Evolutionary conservation across 2,329 filamentous ascomycete genomes (phyloP), one percentile per base, ranked within the genome.

Genomic region (Arthrobotrys sinensis): DNA sequence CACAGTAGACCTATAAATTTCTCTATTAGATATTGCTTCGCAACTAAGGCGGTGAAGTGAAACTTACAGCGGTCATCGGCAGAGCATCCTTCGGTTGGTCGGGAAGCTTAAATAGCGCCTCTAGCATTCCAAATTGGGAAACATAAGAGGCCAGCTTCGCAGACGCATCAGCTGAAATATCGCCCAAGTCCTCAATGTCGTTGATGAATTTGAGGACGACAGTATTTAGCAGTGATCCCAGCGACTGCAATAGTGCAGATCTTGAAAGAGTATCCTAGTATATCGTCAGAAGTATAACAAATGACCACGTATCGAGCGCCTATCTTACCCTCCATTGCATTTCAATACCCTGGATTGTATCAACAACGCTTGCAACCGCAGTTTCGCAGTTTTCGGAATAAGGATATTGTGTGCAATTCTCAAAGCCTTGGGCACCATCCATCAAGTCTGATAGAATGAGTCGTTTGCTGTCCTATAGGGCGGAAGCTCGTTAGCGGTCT

Each of bases 331-430:
- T 68, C 81, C 81, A 82, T 3, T 68, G 65, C 34, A 68, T 79
- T 40, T 82, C 65, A 16, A 93, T 91, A 10, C 85, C 85, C 48
- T 88, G 83, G 19, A 90, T 84, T 4, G 87, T 87, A 11, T 85
- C 85, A 19, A 87, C 83, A 7, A 89, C 83, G 3, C 85, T 83
- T n/a, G 84, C 87, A 24, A 95, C 88, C 1, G 90, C 88, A 66
- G 87, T 89, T 53, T 89, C 78, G 40, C 81, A 82, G n/a, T 79
- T 80, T 21, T 66, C 24, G 3, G 79, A 80, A 45, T 80, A 80
- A 7, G 81, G 81, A 40, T 79, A 81, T 7, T 81, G 72, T 0
- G 80, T 81, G 46, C 81, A 82, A 19, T 72, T 60, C 28, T 80
- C 80, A 24, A 82, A 82, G 0, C 81, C 81, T 40, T 82, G 80